Evolutionary conservation across 2,329 filamentous ascomycete genomes (phyloP).

Genomic region (Blastomyces parvus): DNA sequence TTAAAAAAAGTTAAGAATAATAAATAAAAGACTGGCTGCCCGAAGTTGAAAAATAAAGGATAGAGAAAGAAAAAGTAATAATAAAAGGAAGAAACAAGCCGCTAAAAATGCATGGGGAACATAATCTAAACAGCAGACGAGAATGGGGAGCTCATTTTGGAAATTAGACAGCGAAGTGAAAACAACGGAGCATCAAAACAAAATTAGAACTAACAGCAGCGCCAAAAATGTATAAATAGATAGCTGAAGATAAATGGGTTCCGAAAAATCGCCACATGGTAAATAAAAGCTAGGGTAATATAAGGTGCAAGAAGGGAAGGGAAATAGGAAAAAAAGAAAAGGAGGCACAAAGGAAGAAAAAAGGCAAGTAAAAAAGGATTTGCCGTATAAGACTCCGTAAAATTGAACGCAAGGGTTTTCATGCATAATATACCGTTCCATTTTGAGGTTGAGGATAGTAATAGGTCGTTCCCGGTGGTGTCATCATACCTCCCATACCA

Average conservation of each 20-base stretch:
- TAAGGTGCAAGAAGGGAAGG: conserved; percentile 1
- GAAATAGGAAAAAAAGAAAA: neutral
- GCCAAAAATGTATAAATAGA: neutral
- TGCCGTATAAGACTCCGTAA: neutral
- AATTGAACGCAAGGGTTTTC: neutral
- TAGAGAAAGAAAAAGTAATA: conserved; percentile 9
- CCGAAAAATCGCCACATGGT: neutral
- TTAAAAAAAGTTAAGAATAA: conserved; percentile 10
- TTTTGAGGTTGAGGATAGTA: conserved; percentile 46
- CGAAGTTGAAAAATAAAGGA: conserved; percentile 5
- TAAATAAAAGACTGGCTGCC: neutral
- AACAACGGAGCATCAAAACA: neutral
- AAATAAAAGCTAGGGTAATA: conserved; percentile 1
- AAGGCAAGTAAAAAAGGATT: conserved; percentile 1
- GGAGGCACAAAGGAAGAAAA: conserved; percentile 9
- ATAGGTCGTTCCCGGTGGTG: conserved; percentile 46
- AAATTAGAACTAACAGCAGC: neutral
- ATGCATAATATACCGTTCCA: conserved; percentile 50
- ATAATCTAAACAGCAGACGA: neutral
- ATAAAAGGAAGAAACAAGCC: conserved; percentile 7
- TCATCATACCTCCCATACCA: conserved; percentile 73
- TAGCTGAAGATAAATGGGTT: neutral
- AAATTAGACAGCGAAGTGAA: neutral
- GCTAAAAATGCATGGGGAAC: conserved; percentile 7
- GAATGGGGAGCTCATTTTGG: conserved; percentile 2